These are phyloP conservation scores for Debaryomyces subglobosus DNA, from an alignment of 1,139 yeast species.

Conservation along the genomic window DNA sequence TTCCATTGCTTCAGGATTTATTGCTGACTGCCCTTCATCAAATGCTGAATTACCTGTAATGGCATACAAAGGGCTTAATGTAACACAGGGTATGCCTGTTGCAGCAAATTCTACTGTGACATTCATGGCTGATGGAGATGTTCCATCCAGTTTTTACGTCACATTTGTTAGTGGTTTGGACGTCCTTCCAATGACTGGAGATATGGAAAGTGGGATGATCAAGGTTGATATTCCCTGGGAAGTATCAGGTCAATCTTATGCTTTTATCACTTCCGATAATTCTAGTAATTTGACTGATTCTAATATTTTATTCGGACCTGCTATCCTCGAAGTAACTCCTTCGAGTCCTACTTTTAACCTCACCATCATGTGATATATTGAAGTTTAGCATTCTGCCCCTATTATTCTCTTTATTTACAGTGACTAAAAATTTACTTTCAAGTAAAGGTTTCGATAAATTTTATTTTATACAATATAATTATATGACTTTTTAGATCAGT, in stretches of 20 bases:
- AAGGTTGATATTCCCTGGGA: background rate
- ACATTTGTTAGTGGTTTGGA: constrained; percentile 3
- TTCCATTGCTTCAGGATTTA: background rate
- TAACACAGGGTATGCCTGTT: constrained; percentile 1
- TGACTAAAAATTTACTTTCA: background rate
- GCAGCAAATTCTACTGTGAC: background rate
- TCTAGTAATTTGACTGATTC: background rate
- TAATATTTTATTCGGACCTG: background rate
- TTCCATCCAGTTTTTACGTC: background rate
- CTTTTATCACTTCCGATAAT: background rate
- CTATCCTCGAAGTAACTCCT: background rate
- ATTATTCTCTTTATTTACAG: background rate
- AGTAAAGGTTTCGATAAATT: background rate
- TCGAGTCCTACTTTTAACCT: background rate
- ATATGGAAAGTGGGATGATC: background rate
- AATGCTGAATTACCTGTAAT: background rate
- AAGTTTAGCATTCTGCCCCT: background rate
- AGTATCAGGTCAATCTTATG: background rate
- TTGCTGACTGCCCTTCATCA: background rate
- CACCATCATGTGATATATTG: background rate
- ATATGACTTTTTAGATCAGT: background rate
- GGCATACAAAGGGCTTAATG: constrained; percentile 2
- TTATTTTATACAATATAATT: too few species aligned
- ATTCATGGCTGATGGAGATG: background rate
- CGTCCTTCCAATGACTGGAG: background rate